Evolutionary conservation across 805 yeast species (phyloP).

Genomic region (Sungouiella thailandica): DNA sequence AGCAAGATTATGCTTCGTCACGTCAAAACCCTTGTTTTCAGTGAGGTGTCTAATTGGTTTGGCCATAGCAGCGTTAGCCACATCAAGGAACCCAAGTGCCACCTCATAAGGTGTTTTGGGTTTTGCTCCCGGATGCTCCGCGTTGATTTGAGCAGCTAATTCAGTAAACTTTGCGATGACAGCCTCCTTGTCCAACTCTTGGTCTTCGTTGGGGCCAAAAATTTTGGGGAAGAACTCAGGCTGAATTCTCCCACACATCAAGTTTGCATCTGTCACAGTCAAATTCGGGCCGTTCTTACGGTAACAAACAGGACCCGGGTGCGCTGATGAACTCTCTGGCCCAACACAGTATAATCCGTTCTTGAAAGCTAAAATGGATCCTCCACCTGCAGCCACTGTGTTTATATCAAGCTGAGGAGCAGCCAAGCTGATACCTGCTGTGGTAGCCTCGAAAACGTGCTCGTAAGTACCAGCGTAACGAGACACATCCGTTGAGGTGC

Average conservation of each 20-base stretch:
- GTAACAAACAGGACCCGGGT: constrained; percentile 1
- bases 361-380: background rate
- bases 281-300: constrained; percentile 1
- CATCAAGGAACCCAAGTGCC: background rate
- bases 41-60: background rate
- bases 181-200: background rate
- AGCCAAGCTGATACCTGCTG: background rate
- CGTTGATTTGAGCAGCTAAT: background rate
- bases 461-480: background rate
- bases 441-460: constrained; percentile 1
- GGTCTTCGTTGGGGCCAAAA: constrained; percentile 1
- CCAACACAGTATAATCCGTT: constrained; percentile 1
- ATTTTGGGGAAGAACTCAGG: constrained; percentile 1
- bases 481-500: constrained; percentile 1
- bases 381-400: constrained; percentile 2
- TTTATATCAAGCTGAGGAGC: constrained; percentile 1
- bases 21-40: background rate
- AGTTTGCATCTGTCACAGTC: constrained; percentile 1
- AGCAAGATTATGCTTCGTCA: background rate
- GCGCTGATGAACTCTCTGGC: background rate
- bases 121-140: background rate
- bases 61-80: background rate
- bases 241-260: background rate
- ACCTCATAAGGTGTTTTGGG: background rate
- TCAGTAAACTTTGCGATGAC: background rate